phyloP scores from a whole-genome alignment of 345 rosid species.

The Citrus medica region DNA sequence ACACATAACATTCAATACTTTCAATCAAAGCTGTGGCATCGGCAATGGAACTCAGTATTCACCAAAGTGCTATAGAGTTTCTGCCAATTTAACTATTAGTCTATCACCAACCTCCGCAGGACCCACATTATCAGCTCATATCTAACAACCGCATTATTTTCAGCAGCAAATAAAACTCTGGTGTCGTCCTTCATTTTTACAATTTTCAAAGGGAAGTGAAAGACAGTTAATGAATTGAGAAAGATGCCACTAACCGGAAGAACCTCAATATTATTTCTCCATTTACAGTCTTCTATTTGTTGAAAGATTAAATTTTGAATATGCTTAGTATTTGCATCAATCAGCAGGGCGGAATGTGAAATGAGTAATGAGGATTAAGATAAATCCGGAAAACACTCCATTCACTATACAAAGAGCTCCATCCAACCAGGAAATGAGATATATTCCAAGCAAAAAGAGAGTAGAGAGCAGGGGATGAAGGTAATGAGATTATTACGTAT shows the following conservation, averaged over 20 bases:
- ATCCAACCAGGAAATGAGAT: neutral
- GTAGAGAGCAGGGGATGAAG: too few species aligned
- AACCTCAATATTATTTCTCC: neutral
- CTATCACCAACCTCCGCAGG: neutral
- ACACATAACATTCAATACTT: neutral
- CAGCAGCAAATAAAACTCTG: neutral
- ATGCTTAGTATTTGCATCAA: neutral
- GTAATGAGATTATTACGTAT: too few species aligned
- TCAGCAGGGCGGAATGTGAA: neutral
- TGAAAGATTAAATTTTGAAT: neutral
- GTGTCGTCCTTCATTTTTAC: neutral
- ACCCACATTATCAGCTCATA: conserved; percentile 1
- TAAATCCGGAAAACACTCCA: neutral
- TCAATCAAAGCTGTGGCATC: neutral
- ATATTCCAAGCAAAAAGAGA: too few species aligned
- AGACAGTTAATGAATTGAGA: neutral
- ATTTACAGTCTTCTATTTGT: neutral
- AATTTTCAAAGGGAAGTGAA: neutral
- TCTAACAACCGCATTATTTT: neutral
- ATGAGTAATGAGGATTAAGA: neutral
- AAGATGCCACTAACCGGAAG: neutral
- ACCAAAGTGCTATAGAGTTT: neutral
- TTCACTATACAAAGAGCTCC: neutral
- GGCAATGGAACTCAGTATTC: conserved; percentile 12
- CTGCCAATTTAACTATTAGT: neutral